Evolutionary conservation across 768 basidiomycete species (phyloP).

Genomic region (Crucibulum laeve): DNA sequence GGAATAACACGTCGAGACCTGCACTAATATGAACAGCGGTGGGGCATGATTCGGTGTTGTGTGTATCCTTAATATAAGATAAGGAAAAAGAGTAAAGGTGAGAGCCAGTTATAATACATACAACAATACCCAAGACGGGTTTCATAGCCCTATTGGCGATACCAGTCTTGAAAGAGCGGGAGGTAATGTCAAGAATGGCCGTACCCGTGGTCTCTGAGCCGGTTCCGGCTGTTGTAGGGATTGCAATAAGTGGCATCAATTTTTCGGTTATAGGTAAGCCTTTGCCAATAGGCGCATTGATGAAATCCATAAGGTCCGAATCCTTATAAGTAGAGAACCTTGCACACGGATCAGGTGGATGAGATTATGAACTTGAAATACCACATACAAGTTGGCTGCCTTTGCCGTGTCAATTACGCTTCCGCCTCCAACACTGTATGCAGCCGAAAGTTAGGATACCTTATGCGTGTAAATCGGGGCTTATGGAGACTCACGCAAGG

Average conservation of each 20-base stretch:
- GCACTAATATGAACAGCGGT: slow-evolving; percentile 90
- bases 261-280: slow-evolving; percentile 75
- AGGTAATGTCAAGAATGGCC: slow-evolving; percentile 91
- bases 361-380: background rate
- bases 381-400: slow-evolving; percentile 77
- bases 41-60: slow-evolving; percentile 89
- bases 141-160: slow-evolving; percentile 91
- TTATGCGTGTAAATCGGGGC: background rate
- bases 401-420: slow-evolving; percentile 96
- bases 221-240: slow-evolving; percentile 76
- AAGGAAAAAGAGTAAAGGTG: background rate
- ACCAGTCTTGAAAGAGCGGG: slow-evolving; percentile 92
- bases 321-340: slow-evolving; percentile 92
- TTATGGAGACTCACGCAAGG: slow-evolving; percentile 57
- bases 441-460: background rate
- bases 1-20: slow-evolving; percentile 95
- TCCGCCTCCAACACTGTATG: slow-evolving; percentile 80
- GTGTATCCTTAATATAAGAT: slow-evolving; percentile 51
- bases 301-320: slow-evolving; percentile 90
- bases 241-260: slow-evolving; percentile 81
- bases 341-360: slow-evolving; percentile 4
- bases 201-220: slow-evolving; percentile 95
- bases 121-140: slow-evolving; percentile 78
- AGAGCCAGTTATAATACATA: slow-evolving; percentile 17
- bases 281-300: slow-evolving; percentile 94